These are phyloP conservation scores for Colletotrichum spinosum DNA, from an alignment of 2,329 filamentous ascomycete genomes.

Conservation along the genomic window DNA sequence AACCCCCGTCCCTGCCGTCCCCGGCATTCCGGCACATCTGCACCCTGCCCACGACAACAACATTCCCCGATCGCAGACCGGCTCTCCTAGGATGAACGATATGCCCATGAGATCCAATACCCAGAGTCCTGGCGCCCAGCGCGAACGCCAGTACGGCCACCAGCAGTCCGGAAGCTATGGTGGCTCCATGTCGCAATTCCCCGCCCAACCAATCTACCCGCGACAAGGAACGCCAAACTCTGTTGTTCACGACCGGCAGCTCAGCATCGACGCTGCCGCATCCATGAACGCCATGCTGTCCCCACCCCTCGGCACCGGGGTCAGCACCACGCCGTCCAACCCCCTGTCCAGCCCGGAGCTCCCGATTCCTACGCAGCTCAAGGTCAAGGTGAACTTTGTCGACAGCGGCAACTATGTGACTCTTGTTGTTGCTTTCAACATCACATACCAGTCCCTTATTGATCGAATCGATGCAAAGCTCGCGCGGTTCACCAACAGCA, in stretches of 20 bases:
- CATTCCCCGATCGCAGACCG: conserved; percentile 83
- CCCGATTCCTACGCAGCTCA: conserved; percentile 79
- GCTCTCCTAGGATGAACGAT: conserved; percentile 77
- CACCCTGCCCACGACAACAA: conserved; percentile 70
- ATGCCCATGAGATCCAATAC: conserved; percentile 76
- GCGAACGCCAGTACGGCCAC: conserved; percentile 63
- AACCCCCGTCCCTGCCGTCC: conserved; percentile 74
- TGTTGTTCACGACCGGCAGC: conserved; percentile 48
- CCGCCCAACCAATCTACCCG: conserved; percentile 64
- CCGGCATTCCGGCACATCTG: conserved; percentile 79
- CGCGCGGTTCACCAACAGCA: conserved; percentile 84
- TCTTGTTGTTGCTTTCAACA: conserved; percentile 95
- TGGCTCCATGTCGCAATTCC: conserved; percentile 67
- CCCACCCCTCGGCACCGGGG: conserved; percentile 55
- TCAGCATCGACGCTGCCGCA: conserved; percentile 53
- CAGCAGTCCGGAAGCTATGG: conserved; percentile 61
- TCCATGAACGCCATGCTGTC: conserved; percentile 52
- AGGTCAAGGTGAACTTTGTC: conserved; percentile 89
- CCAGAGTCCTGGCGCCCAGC: conserved; percentile 76
- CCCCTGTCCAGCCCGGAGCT: conserved; percentile 60
- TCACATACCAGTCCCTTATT: conserved; percentile 91
- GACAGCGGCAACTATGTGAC: conserved; percentile 89
- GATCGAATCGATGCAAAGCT: conserved; percentile 97
- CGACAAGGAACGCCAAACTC: conserved; percentile 60
- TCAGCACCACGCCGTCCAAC: conserved; percentile 42